Evolutionary conservation across 129 eudicot genomes (phyloP).

Genomic region (Flaveria sonorensis): DNA sequence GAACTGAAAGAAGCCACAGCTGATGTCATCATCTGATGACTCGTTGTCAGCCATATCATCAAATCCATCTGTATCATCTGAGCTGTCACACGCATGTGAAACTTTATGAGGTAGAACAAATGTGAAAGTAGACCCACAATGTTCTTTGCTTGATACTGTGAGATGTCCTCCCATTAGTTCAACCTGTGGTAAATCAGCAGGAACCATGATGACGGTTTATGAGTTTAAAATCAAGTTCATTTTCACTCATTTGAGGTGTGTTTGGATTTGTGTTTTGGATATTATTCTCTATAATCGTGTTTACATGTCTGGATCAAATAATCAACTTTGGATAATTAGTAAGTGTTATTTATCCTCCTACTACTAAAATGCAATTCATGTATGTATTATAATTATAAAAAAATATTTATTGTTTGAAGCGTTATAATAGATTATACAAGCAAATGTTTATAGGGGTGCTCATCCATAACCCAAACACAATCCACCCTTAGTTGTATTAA

Average conservation of each 20-base stretch:
- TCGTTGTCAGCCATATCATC: conserved; percentile 64
- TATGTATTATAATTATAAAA: background rate
- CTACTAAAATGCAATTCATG: background rate
- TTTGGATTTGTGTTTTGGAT: background rate
- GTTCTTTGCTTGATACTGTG: conserved; percentile 80
- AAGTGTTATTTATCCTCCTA: background rate
- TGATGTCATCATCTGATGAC: conserved; percentile 57
- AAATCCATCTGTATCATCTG: conserved; percentile 81
- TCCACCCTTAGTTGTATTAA: background rate
- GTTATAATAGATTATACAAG: background rate
- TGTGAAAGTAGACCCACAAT: conserved; percentile 77
- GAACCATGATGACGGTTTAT: conserved; percentile 8
- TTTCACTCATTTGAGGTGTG: background rate
- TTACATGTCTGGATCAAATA: background rate
- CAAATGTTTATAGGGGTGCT: background rate
- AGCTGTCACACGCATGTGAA: conserved; percentile 60
- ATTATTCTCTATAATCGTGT: background rate
- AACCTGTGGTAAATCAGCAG: conserved; percentile 46
- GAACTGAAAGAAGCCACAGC: conserved; percentile 69
- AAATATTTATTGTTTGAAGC: background rate
- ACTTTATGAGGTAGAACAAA: conserved; percentile 75
- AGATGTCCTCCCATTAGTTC: conserved; percentile 97
- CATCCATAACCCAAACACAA: background rate
- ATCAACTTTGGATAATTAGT: background rate
- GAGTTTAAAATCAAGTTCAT: background rate